Evolutionary conservation across 2,329 filamentous ascomycete genomes (phyloP).

Genomic region (Trichoderma atroviride): DNA sequence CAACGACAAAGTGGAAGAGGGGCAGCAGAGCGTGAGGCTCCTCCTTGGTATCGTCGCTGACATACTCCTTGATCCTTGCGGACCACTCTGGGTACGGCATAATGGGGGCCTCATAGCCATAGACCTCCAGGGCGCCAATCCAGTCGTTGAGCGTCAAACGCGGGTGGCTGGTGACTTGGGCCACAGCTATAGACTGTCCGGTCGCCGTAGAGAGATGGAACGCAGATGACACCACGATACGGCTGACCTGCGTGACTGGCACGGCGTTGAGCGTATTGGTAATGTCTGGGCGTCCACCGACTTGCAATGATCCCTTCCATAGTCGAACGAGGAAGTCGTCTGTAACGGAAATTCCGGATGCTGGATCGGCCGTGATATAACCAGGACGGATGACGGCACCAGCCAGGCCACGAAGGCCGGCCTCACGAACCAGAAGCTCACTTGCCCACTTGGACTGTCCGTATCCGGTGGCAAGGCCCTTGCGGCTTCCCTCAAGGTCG

Average conservation of each 20-base stretch:
- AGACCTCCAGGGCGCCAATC: not conserved
- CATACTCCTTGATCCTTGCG: not conserved
- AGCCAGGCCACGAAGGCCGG: conserved; percentile 72
- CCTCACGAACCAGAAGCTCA: conserved; percentile 72
- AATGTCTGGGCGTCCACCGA: conserved; percentile 73
- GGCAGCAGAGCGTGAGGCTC: conserved; percentile 49
- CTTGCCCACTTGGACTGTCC: conserved; percentile 70
- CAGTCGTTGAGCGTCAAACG: not conserved
- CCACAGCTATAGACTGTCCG: not conserved
- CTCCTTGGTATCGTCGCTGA: conserved; percentile 24
- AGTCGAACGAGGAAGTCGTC: conserved; percentile 92
- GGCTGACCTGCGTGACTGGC: conserved; percentile 71
- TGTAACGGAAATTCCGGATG: conserved; percentile 71
- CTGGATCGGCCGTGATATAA: conserved; percentile 77
- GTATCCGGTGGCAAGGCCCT: conserved; percentile 81
- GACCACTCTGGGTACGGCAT: not conserved
- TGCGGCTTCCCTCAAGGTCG: conserved; percentile 74
- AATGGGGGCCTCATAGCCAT: not conserved
- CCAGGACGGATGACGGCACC: conserved; percentile 81
- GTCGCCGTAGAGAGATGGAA: conserved; percentile 8
- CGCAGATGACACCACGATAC: not conserved
- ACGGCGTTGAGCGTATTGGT: conserved; percentile 87
- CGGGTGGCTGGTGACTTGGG: not conserved
- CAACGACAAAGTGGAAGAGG: conserved; percentile 71
- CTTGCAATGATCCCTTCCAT: conserved; percentile 83